Evolutionary conservation across 306 rosid species (phyloP).

Genomic region (Trichosanthes cucumerina): DNA sequence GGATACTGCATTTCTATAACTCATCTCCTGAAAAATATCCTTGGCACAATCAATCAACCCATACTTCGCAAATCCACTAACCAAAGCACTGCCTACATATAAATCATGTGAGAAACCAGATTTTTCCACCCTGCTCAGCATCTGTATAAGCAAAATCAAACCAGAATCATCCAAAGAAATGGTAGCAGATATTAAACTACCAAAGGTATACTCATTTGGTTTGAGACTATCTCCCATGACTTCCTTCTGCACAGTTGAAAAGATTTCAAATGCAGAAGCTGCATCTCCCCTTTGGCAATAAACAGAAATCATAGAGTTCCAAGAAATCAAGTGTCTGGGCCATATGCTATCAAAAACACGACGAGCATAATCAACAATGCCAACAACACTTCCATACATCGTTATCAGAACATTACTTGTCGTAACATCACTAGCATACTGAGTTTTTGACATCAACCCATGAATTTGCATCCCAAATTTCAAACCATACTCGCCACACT

Average conservation of each 20-base stretch:
- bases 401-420: conserved; percentile 63
- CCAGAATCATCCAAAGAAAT: conserved; percentile 36
- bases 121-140: conserved; percentile 47
- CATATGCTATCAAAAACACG: conserved; percentile 44
- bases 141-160: conserved; percentile 49
- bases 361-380: conserved; percentile 41
- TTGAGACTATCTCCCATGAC: conserved; percentile 17
- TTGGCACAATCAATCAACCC: conserved; percentile 48
- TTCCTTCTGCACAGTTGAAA: conserved; percentile 55
- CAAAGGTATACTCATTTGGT: conserved; percentile 73
- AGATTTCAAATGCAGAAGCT: conserved; percentile 45
- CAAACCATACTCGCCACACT: conserved; percentile 30
- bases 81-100: conserved; percentile 83
- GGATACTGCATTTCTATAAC: conserved; percentile 58
- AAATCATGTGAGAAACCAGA: conserved; percentile 51
- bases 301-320: conserved; percentile 80
- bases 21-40: conserved; percentile 53
- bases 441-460: conserved; percentile 45
- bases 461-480: conserved; percentile 65
- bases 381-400: conserved; percentile 60
- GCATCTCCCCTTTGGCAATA: conserved; percentile 61
- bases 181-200: conserved; percentile 63
- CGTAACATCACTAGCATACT: conserved; percentile 35
- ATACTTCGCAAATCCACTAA: conserved; percentile 62
- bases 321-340: conserved; percentile 42